Evolutionary conservation across 2,329 filamentous ascomycete species (phyloP), one percentile per base, ranked within the genome.

Genomic region (Fusarium armeniacum): DNA sequence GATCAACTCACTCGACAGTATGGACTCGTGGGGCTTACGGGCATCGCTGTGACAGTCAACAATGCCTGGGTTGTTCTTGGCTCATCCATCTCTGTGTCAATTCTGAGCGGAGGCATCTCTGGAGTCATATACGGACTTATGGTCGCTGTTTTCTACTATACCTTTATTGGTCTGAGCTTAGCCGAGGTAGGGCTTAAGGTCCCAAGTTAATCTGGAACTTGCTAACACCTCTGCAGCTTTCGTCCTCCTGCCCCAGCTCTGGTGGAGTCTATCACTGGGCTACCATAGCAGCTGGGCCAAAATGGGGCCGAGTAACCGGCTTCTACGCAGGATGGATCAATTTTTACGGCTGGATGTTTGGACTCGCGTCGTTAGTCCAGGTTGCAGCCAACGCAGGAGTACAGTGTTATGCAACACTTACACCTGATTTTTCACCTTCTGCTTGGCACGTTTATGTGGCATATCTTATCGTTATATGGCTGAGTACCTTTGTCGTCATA

Each of bases 301-400:
- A 59, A 64, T 74, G 73, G 73, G 73, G 73, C 0, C 73, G 73
- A 3, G 38, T 72, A 1, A 64, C 65, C 0, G 73, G 73, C 12
- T 75, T 75, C 36, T 75, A 73, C 2, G 60, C 73, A 0, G 73
- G 73, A 3, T 75, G 73, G 73, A 71, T 75, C 55, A 75, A 75
- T 32, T 75, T 75, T 5, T 75, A 75, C 3, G 73, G 73, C 6
- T 75, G 73, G 73, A 75, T 75, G 73, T 75, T 75, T 18, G 73
- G 73, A 6, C 62, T 75, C 0, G 73, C 73, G 38, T 73, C 73
- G 1, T 10, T 75, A 0, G 73, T 75, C 15, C 73, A 75, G 28
- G 64, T 75, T 3, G 60, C 70, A 0, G 73, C 73, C 12, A 75
- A 75, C 11, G 54, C 70, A 20, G 67, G 57, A 0, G 73, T 75